Base-by-base conservation (phyloP, 192 early-diverging fungal species). In the Allomyces arbusculus region DNA sequence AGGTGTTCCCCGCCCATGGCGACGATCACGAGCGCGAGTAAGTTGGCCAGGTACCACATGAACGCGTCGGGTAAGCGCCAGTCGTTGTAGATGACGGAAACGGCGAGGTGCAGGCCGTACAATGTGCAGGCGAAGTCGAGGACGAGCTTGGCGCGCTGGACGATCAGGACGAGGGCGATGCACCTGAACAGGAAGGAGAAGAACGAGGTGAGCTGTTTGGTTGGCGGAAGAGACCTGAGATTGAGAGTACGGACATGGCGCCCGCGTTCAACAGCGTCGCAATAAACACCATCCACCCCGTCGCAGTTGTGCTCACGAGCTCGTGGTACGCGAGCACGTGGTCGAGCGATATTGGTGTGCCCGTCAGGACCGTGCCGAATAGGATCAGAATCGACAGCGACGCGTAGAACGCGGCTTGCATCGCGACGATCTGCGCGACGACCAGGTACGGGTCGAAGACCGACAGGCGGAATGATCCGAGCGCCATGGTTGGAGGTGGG, bases 101-200 rank as follows among this genome's bases (percentile, higher is more conserved):
- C 63, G 33, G 87, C 0, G 19, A 88, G 66, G 68, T 91, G 88
- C 63, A 88, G 78, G 43, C 77, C 65, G 68, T 89, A 80, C 19
- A 90, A 74, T 6, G 89, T 91, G 62, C 82, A 61, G 25, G 85
- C 79, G 71, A 88, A 91, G 71, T 91, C 89, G 43, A 89, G 78
- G 16, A 88, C 84, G 20, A 84, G 84, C 62, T 78, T 78, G 10
- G 89, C 84, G 16, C 89, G 79, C 50, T 88, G 75, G n/a, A 91
- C 82, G n/a, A 91, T 73, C 43, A 78, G 67, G 62, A 84, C 72
- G 14, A 79, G 45, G 67, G 14, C 72, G 20, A 74, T 78, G 68
- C 24, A 23, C 20, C 8, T 68, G 63, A 68, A 26, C 19, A 79
- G 69, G 14, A 70, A 70, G 23, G 61, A 67, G 61, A 70, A 70